Conservation (phyloP, 1,284 basidiomycete genomes). For the Ganoderma sp. region DNA sequence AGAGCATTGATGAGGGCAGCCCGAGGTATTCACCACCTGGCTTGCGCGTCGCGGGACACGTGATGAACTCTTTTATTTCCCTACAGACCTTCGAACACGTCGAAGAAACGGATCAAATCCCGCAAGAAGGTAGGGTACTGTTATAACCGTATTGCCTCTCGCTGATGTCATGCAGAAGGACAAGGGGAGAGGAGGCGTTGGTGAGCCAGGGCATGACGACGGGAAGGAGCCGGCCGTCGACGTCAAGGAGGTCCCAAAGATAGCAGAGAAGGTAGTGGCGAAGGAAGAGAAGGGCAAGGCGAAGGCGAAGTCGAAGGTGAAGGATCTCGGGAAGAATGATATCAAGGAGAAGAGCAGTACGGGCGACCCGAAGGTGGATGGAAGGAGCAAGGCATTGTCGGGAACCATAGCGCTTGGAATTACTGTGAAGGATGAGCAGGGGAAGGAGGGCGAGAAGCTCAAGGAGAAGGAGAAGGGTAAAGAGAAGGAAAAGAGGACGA, state of each 20-base stretch:
- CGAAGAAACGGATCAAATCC: not conserved
- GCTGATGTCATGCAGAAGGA: not conserved
- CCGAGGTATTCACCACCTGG: not conserved
- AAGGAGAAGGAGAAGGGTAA: not conserved
- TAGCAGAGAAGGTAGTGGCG: not conserved
- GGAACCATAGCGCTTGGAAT: not conserved
- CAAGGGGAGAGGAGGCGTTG: not conserved
- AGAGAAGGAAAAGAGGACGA: not conserved
- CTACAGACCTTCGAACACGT: not conserved
- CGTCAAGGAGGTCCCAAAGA: not conserved
- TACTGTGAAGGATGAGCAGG: not conserved
- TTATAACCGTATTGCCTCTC: no score
- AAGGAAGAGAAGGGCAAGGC: not conserved
- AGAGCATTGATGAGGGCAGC: not conserved
- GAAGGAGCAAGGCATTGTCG: not conserved
- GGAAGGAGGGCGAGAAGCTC: not conserved
- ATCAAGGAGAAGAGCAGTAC: not conserved
- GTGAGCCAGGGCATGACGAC: not conserved
- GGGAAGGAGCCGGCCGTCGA: not conserved
- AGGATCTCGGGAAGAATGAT: not conserved
- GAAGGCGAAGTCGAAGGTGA: constrained; percentile 4
- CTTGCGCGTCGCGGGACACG: not conserved
- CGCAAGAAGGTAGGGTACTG: not conserved
- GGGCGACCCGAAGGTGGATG: not conserved
- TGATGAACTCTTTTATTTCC: not conserved